phyloP scores from a whole-genome alignment of 2,329 filamentous ascomycete species.

The Nigrospora sphaerica region DNA sequence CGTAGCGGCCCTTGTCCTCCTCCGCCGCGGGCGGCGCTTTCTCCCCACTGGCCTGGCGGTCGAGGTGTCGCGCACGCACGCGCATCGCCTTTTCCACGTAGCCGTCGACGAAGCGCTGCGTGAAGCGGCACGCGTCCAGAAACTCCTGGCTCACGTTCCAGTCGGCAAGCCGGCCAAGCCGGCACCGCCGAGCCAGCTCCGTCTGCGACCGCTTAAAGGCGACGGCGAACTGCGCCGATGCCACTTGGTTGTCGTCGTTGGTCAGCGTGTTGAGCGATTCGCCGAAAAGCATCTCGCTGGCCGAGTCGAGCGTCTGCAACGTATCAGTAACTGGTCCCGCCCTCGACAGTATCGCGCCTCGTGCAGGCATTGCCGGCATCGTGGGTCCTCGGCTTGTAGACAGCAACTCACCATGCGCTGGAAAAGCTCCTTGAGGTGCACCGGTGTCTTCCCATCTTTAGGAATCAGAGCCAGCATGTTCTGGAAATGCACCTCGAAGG shows the following conservation, averaged over 20 bases:
- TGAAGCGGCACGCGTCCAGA: slow-evolving; percentile 1
- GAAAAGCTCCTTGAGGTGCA: slow-evolving; percentile 2
- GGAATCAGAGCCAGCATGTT: neutral
- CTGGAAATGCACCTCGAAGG: slow-evolving; percentile 2
- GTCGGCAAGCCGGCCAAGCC: neutral
- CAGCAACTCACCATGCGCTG: slow-evolving; percentile 1
- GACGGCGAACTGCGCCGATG: neutral
- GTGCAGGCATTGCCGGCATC: too few relatives aligned
- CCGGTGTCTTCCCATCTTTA: neutral
- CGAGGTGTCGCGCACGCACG: slow-evolving; percentile 27
- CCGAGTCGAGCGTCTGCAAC: slow-evolving; percentile 1
- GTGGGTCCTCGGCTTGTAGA: neutral
- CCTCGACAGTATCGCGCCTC: too few relatives aligned
- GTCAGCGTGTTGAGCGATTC: slow-evolving; percentile 1
- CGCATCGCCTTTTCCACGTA: slow-evolving; percentile 1
- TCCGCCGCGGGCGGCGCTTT: slow-evolving; percentile 7
- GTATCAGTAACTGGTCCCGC: too few relatives aligned
- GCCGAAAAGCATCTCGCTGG: slow-evolving; percentile 4
- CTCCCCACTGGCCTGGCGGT: slow-evolving; percentile 55
- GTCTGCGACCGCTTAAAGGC: neutral
- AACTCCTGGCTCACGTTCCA: slow-evolving; percentile 4
- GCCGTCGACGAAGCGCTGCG: slow-evolving; percentile 1
- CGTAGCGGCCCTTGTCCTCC: slow-evolving; percentile 33
- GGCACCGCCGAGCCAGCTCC: slow-evolving; percentile 1
- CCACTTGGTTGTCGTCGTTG: neutral